Evolutionary conservation across 2,329 filamentous ascomycete species (phyloP).

Genomic region (Podosphaera aphanis): DNA sequence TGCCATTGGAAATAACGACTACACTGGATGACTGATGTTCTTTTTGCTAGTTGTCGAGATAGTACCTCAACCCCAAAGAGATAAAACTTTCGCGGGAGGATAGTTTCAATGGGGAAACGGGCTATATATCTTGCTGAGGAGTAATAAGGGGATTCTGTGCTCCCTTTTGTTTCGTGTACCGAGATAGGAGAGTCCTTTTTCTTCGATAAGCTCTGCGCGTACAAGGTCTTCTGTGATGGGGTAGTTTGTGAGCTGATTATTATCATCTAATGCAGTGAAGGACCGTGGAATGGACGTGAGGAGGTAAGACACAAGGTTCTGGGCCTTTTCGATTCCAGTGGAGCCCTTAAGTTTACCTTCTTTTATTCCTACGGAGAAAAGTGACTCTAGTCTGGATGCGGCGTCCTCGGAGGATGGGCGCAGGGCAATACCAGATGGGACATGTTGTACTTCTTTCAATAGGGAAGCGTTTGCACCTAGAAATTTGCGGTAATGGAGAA

Average conservation of each 20-base stretch:
- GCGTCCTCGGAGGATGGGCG: too few relatives aligned
- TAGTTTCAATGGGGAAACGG: not conserved
- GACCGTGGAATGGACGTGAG: not conserved
- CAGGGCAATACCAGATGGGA: too few relatives aligned
- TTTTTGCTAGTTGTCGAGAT: not conserved
- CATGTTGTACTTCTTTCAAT: too few relatives aligned
- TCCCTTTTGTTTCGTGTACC: not conserved
- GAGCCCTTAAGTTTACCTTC: too few relatives aligned
- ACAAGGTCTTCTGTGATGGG: not conserved
- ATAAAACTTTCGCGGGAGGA: not conserved
- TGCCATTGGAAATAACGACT: not conserved
- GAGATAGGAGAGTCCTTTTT: not conserved
- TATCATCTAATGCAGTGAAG: not conserved
- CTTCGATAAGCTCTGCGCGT: not conserved
- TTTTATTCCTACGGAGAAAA: too few relatives aligned
- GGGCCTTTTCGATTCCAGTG: not conserved
- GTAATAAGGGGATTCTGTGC: too few relatives aligned
- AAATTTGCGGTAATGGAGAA: too few relatives aligned
- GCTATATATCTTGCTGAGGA: not conserved
- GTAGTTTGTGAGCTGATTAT: not conserved
- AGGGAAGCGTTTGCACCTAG: too few relatives aligned
- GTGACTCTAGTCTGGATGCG: too few relatives aligned
- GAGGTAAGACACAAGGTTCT: not conserved
- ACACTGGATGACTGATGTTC: not conserved
- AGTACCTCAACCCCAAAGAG: not conserved